Evolutionary conservation across 768 basidiomycete genomes (phyloP).

Genomic region (Macrocybe gigantea): DNA sequence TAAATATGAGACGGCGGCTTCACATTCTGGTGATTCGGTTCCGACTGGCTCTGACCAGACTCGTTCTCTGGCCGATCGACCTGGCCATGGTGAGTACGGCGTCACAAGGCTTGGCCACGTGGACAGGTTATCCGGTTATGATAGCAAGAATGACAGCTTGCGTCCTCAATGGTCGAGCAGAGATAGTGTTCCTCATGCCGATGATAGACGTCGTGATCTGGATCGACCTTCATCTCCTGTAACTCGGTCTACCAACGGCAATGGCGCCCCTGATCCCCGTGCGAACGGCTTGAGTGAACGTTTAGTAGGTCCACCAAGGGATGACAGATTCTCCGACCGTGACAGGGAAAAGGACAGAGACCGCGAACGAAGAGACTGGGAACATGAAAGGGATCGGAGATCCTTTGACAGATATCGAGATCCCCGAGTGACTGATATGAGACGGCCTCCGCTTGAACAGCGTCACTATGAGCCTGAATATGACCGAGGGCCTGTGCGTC

Average conservation of each 20-base stretch:
- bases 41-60: slow-evolving; percentile 5
- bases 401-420: slow-evolving; percentile 20
- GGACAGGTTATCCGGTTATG: slow-evolving; percentile 15
- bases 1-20: slow-evolving; percentile 9
- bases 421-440: slow-evolving; percentile 19
- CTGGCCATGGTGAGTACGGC: slow-evolving; percentile 21
- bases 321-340: slow-evolving; percentile 26
- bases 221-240: slow-evolving; percentile 9
- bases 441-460: slow-evolving; percentile 38
- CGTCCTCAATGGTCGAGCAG: slow-evolving; percentile 20
- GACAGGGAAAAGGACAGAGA: slow-evolving; percentile 29
- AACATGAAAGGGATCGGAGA: slow-evolving; percentile 25
- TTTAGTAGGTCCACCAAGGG: slow-evolving; percentile 17
- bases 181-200: slow-evolving; percentile 15
- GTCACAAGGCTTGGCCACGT: slow-evolving; percentile 15
- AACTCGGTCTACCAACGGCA: not conserved
- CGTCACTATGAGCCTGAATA: slow-evolving; percentile 45
- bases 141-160: slow-evolving; percentile 20
- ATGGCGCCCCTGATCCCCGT: slow-evolving; percentile 6
- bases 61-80: slow-evolving; percentile 13
- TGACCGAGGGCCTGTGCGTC: slow-evolving; percentile 16
- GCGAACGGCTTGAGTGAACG: slow-evolving; percentile 7
- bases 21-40: slow-evolving; percentile 3
- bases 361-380: slow-evolving; percentile 20
- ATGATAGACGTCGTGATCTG: slow-evolving; percentile 24